phyloP scores from a whole-genome alignment of 2,329 filamentous ascomycete species.

The Venturia effusa region DNA sequence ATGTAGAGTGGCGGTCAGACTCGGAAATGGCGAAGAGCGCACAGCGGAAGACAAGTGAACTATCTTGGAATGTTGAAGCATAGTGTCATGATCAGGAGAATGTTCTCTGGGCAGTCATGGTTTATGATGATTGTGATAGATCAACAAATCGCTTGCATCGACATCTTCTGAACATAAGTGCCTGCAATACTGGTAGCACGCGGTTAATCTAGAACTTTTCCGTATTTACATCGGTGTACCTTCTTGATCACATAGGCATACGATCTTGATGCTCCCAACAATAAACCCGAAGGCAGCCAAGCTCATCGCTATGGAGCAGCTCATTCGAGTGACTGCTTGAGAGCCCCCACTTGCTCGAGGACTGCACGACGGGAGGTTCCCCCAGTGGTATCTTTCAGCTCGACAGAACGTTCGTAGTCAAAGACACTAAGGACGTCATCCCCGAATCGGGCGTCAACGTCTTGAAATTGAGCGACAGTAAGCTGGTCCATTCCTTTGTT shows the following conservation, averaged over 20 bases:
- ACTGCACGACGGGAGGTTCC: constrained; percentile 65
- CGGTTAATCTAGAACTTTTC: background rate
- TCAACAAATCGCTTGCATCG: background rate
- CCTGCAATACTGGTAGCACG: too few relatives aligned
- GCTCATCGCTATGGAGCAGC: background rate
- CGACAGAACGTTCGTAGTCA: constrained; percentile 74
- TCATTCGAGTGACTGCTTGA: constrained; percentile 22
- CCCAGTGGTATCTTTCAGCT: constrained; percentile 65
- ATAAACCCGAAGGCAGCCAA: background rate
- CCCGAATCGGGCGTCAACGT: constrained; percentile 58
- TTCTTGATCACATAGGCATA: background rate
- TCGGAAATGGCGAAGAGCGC: background rate
- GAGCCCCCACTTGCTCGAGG: constrained; percentile 49
- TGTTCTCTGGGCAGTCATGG: background rate
- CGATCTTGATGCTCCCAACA: background rate
- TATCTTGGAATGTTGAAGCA: background rate
- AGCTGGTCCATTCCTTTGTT: constrained; percentile 60
- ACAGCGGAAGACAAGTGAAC: background rate
- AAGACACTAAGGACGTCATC: constrained; percentile 61
- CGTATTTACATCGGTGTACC: background rate
- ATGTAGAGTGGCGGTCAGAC: background rate
- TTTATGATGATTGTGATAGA: background rate
- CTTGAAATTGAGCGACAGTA: constrained; percentile 53
- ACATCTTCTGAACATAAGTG: background rate
- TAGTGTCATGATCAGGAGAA: background rate